Conservation (phyloP, 441 rosid genomes). For the Erodium moschatum region DNA sequence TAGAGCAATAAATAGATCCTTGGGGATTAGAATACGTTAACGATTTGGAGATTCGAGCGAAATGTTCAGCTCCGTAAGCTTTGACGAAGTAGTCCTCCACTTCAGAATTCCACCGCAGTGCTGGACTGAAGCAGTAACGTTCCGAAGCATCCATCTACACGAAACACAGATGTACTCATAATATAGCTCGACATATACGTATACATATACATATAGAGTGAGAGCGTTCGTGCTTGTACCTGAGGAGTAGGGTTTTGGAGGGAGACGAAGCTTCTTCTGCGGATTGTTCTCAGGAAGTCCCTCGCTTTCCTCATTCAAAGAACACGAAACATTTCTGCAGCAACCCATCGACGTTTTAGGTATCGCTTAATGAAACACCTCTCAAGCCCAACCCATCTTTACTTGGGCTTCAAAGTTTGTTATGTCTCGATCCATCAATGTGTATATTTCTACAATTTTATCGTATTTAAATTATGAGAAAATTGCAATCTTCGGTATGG, state of each 20-base stretch:
- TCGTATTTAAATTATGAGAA: too few species aligned
- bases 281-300: slow-evolving; percentile 36
- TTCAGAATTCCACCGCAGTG: slow-evolving; percentile 66
- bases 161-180: background rate
- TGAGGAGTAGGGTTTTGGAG: slow-evolving; percentile 26
- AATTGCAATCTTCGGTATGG: too few species aligned
- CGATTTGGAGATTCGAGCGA: slow-evolving; percentile 66
- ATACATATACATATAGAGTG: background rate
- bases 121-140: slow-evolving; percentile 73
- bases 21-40: slow-evolving; percentile 43
- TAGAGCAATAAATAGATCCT: background rate
- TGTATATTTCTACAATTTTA: too few species aligned
- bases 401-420: background rate
- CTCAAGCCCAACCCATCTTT: background rate
- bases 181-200: background rate
- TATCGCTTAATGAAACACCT: background rate
- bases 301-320: slow-evolving; percentile 56
- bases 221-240: background rate
- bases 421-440: too few species aligned
- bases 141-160: slow-evolving; percentile 38
- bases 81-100: slow-evolving; percentile 69
- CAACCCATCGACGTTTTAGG: too few species aligned
- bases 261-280: slow-evolving; percentile 20
- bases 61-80: slow-evolving; percentile 71
- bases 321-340: background rate